Evolutionary conservation across 2,329 filamentous ascomycete species (phyloP), one percentile per base, ranked within the genome.

Genomic region (Pyrenochaeta sp.): DNA sequence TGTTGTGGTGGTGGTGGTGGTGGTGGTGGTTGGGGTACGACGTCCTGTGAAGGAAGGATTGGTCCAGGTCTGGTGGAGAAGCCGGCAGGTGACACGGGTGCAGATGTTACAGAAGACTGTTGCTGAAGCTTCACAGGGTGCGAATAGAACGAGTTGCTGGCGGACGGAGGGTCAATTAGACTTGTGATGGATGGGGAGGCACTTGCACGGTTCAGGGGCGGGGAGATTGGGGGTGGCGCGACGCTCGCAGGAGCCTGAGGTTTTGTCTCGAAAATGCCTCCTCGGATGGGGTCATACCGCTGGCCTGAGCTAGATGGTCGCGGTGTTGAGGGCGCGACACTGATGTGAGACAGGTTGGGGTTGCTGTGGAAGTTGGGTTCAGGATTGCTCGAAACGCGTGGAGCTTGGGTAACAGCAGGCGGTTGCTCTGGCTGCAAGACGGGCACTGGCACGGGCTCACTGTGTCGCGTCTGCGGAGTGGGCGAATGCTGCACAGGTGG

Each of bases 151-250:
- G 73, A 64, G 56, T 75, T 75, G 68, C 63, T 69, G 64, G 74
- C 69, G 48, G 66, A 74, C 2, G 84, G 84, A 30, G 89, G 90
- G 63, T 97, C 92, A 45, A 97, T 91, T 51, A 97, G 83, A 76
- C 91, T 96, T 5, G 92, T 89, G 63, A 97, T 97, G 2, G 94
- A 94, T 1, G 94, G 93, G 4, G 94, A 97, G 33, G 90, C 90
- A 71, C 90, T 94, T n/a, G 91, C 90, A 49, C 90, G 86, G 75
- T 90, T 89, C 48, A 84, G 68, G 70, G 75, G 84, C 7, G 79
- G 78, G n/a, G 77, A 77, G 49, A 79, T 77, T n/a, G 78, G 72
- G 17, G 81, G 74, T 17, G 81, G 74, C 21, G 77, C 78, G n/a
- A n/a, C n/a, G 58, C 72, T 81, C 60, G 79, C 80, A 54, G 61